These are phyloP conservation scores for Mortierella alpina DNA, from an alignment of 192 early-diverging fungal species.

Conservation along the genomic window DNA sequence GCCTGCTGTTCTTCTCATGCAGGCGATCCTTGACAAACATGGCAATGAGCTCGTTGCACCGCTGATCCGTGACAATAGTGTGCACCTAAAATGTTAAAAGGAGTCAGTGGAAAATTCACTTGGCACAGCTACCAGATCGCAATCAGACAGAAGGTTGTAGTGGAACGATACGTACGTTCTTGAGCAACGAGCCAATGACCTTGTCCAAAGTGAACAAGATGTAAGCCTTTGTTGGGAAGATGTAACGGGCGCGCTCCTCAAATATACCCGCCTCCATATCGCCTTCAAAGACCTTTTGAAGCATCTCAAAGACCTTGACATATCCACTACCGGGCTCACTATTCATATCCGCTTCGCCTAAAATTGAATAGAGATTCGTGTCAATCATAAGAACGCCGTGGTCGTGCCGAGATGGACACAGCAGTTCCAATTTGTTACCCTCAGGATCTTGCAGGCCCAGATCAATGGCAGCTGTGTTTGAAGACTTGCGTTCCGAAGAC, in stretches of 20 bases:
- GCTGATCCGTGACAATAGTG: constrained; percentile 72
- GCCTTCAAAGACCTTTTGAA: constrained; percentile 81
- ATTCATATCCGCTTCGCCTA: constrained; percentile 61
- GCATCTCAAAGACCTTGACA: constrained; percentile 75
- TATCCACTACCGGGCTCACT: constrained; percentile 79
- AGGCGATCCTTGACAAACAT: constrained; percentile 72
- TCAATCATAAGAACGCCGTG: not conserved
- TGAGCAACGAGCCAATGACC: constrained; percentile 81
- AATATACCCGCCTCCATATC: constrained; percentile 84
- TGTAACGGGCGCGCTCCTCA: constrained; percentile 87
- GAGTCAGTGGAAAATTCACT: constrained; percentile 10
- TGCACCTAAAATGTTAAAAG: constrained; percentile 55
- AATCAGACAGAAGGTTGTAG: not conserved
- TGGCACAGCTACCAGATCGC: not conserved
- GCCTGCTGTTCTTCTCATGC: constrained; percentile 62
- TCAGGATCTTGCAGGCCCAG: constrained; percentile 68
- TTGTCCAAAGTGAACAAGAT: constrained; percentile 92
- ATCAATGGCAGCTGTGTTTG: constrained; percentile 69
- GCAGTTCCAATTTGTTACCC: constrained; percentile 31
- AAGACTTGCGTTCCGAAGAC: constrained; percentile 62
- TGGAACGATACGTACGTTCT: constrained; percentile 67
- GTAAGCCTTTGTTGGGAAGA: constrained; percentile 94
- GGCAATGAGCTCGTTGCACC: constrained; percentile 69
- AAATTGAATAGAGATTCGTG: not conserved
- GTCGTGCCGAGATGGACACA: not conserved